A percentile compares a stretch with the other conserved stretches of the same genome.
These are phyloP conservation scores for Aphanomyces stellatus DNA, from an alignment of 352 stramenopile genomes.

Conservation along the genomic window DNA sequence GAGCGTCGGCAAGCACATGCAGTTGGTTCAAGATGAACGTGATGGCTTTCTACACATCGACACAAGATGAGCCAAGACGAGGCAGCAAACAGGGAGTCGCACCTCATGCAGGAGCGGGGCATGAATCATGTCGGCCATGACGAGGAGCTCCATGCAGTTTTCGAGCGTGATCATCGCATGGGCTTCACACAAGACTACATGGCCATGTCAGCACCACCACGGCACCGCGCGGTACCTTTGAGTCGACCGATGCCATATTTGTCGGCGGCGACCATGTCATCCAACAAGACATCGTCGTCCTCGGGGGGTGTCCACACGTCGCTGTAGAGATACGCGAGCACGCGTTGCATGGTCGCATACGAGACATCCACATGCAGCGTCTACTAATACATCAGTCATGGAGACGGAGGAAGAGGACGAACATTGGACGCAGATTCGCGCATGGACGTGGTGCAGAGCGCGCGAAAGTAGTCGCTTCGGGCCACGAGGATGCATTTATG, in stretches of 20 bases:
- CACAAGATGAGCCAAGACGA: too few relatives aligned
- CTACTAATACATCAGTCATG: too few relatives aligned
- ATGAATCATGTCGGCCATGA: constrained; percentile 48
- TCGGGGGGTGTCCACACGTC: constrained; percentile 23
- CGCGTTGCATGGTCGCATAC: constrained; percentile 34
- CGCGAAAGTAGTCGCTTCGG: constrained; percentile 64
- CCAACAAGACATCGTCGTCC: constrained; percentile 37
- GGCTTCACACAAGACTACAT: constrained; percentile 39
- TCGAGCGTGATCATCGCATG: constrained; percentile 28
- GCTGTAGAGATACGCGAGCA: constrained; percentile 72
- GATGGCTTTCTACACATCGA: constrained; percentile 4
- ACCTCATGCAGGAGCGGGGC: constrained; percentile 48
- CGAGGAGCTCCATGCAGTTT: constrained; percentile 57
- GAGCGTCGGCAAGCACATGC: background rate
- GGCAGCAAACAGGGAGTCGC: too few relatives aligned
- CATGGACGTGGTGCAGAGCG: constrained; percentile 24
- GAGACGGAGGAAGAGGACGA: too few relatives aligned
- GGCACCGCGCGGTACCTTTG: constrained; percentile 27
- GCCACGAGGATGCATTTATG: constrained; percentile 55
- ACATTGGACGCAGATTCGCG: background rate
- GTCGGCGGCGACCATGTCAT: constrained; percentile 62
- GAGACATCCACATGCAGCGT: constrained; percentile 51
- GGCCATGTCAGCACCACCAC: background rate
- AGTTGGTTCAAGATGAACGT: constrained; percentile 14
- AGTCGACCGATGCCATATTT: constrained; percentile 64